These are phyloP conservation scores for Colletotrichum eleusines DNA, from an alignment of 2,329 filamentous ascomycete species.

Conservation along the genomic window DNA sequence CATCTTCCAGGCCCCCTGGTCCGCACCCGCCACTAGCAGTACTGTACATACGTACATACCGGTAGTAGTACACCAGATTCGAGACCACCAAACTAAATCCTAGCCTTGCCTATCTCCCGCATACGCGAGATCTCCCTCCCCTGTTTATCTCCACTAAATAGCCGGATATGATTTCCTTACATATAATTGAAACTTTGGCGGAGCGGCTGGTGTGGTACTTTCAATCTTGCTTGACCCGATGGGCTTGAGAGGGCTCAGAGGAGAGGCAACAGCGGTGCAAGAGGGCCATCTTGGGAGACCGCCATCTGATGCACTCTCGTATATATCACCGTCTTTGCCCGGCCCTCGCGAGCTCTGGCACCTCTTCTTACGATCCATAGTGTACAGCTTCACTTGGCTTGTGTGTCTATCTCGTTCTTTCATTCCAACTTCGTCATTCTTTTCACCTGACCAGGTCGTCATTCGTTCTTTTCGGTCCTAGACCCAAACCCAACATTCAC, in stretches of 20 bases:
- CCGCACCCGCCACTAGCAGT: constrained; percentile 12
- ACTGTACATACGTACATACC: too few relatives aligned
- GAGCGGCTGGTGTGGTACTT: constrained; percentile 37
- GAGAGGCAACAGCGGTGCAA: constrained; percentile 26
- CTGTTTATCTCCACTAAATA: constrained; percentile 29
- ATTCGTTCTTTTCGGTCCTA: constrained; percentile 40
- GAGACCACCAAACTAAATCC: constrained; percentile 17
- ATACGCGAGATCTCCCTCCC: constrained; percentile 37
- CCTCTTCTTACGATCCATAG: constrained; percentile 28
- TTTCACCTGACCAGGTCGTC: constrained; percentile 42
- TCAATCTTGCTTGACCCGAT: constrained; percentile 38
- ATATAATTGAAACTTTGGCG: constrained; percentile 42
- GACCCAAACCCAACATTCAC: constrained; percentile 31
- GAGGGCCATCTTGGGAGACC: constrained; percentile 28
- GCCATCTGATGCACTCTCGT: constrained; percentile 19
- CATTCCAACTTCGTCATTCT: constrained; percentile 40
- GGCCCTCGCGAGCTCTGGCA: background rate
- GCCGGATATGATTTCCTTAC: constrained; percentile 36
- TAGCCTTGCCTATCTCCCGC: constrained; percentile 32
- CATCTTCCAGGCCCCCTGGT: too few relatives aligned
- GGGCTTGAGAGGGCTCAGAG: constrained; percentile 10
- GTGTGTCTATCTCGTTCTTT: constrained; percentile 42
- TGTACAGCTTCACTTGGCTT: constrained; percentile 41
- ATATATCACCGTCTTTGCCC: constrained; percentile 34
- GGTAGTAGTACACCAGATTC: constrained; percentile 20